Evolutionary conservation across 2,329 filamentous ascomycete species (phyloP).

Genomic region (Sarocladium brachiariae): DNA sequence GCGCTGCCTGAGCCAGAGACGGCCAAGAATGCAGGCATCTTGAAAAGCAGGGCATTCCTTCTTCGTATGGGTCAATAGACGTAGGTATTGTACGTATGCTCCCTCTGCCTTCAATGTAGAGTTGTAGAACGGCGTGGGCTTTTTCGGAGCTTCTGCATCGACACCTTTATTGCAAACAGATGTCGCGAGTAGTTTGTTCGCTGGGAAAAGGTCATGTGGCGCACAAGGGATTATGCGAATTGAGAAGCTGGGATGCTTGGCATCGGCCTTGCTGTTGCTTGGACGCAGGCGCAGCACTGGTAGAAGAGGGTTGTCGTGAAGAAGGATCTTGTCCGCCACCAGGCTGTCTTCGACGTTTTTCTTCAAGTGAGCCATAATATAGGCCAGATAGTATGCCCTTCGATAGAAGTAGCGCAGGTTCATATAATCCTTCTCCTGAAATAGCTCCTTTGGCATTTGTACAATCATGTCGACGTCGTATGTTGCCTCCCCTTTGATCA

Average conservation of each 20-base stretch:
- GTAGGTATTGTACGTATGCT: conserved; percentile 66
- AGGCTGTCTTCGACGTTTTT: conserved; percentile 46
- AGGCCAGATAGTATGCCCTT: conserved; percentile 83
- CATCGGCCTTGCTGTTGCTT: conserved; percentile 2
- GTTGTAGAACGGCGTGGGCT: conserved; percentile 80
- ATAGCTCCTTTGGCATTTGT: conserved; percentile 71
- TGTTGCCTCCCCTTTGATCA: conserved; percentile 54
- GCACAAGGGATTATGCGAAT: conserved; percentile 75
- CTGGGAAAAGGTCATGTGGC: conserved; percentile 61
- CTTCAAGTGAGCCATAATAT: conserved; percentile 65
- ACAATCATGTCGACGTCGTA: conserved; percentile 75
- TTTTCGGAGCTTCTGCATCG: conserved; percentile 35
- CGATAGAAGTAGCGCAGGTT: conserved; percentile 95
- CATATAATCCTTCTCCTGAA: conserved; percentile 91
- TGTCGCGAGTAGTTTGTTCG: conserved; percentile 61
- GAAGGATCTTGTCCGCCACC: conserved; percentile 54
- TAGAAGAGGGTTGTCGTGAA: conserved; percentile 69
- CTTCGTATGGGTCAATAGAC: conserved; percentile 62
- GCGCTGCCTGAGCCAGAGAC: conserved; percentile 83
- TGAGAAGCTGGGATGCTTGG: conserved; percentile 36
- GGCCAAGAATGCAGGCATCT: conserved; percentile 80
- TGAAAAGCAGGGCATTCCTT: conserved; percentile 66
- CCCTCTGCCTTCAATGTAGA: conserved; percentile 73
- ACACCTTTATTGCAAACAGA: conserved; percentile 63
- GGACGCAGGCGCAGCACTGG: conserved; percentile 53